These are phyloP conservation scores for Actinomortierella ambigua DNA, from an alignment of 371 early-diverging fungal species.

Conservation along the genomic window DNA sequence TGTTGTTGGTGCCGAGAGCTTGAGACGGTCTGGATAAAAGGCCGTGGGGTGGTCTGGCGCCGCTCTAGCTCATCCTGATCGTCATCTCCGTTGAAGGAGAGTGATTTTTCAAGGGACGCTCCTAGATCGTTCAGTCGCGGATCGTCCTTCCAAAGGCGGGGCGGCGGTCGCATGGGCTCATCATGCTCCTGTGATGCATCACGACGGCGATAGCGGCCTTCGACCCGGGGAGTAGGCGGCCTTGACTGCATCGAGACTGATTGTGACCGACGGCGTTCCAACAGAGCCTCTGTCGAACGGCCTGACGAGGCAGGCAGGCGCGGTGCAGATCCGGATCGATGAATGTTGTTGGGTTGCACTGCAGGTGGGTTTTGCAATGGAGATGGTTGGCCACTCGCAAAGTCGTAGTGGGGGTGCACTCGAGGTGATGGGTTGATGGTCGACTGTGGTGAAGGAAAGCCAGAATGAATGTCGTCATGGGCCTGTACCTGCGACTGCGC, in stretches of 20 bases:
- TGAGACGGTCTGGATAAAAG: no score
- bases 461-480: constrained; percentile 10
- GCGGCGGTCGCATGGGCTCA: constrained; percentile 22
- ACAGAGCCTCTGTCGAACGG: no score
- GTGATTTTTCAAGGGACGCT: constrained; percentile 29
- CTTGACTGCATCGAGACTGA: no score
- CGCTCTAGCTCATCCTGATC: constrained; percentile 14
- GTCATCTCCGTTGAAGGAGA: constrained; percentile 44
- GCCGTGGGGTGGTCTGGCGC: no score
- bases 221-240: no score
- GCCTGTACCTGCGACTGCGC: constrained; percentile 11
- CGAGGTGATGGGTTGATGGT: constrained; percentile 29
- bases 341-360: no score
- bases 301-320: no score
- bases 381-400: not conserved
- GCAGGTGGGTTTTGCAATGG: no score
- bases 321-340: no score
- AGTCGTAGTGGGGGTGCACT: constrained; percentile 10
- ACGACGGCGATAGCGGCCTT: no score
- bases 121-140: constrained; percentile 34
- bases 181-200: constrained; percentile 29
- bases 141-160: constrained; percentile 28
- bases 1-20: no score
- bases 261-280: no score
- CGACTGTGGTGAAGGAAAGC: constrained; percentile 40